These are phyloP conservation scores for Pontederia paniculata DNA, from an alignment of 176 grass and related monocot genomes.

Conservation along the genomic window DNA sequence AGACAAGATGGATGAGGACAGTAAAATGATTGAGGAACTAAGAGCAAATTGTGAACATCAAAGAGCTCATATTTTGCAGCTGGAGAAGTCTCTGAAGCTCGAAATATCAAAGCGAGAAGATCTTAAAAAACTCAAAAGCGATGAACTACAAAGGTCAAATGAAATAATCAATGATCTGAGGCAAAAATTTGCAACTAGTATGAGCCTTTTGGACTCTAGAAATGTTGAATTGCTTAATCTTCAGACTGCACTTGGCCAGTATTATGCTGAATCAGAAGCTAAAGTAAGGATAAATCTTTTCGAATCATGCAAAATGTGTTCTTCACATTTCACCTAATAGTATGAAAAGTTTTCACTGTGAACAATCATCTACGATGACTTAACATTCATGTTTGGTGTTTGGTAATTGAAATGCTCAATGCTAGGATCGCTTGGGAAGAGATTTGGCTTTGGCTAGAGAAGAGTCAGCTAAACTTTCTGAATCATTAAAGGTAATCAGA, in stretches of 20 bases:
- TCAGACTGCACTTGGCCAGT: slow-evolving; percentile 97
- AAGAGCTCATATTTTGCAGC: slow-evolving; percentile 57
- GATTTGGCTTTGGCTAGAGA: slow-evolving; percentile 76
- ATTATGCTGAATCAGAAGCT: slow-evolving; percentile 96
- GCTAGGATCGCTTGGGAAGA: slow-evolving; percentile 75
- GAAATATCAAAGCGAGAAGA: slow-evolving; percentile 63
- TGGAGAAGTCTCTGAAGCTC: slow-evolving; percentile 65
- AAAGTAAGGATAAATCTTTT: slow-evolving; percentile 30
- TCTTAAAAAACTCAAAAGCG: slow-evolving; percentile 43
- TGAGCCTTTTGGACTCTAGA: slow-evolving; percentile 74
- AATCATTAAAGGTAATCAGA: slow-evolving; percentile 59
- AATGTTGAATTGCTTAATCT: slow-evolving; percentile 84
- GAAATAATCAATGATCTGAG: slow-evolving; percentile 65
- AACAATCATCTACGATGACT: not conserved
- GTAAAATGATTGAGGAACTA: slow-evolving; percentile 71
- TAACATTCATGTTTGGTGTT: not conserved
- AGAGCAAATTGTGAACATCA: slow-evolving; percentile 52
- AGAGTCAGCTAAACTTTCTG: slow-evolving; percentile 65
- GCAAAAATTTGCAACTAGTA: slow-evolving; percentile 58
- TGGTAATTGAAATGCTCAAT: not conserved
- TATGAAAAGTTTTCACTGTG: not conserved
- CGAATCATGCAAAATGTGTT: no score
- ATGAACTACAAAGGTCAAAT: slow-evolving; percentile 69
- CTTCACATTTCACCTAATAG: not conserved
- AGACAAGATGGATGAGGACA: slow-evolving; percentile 89